These are phyloP conservation scores for Alternaria gaisen DNA, from an alignment of 2,329 filamentous ascomycete genomes.

Conservation along the genomic window DNA sequence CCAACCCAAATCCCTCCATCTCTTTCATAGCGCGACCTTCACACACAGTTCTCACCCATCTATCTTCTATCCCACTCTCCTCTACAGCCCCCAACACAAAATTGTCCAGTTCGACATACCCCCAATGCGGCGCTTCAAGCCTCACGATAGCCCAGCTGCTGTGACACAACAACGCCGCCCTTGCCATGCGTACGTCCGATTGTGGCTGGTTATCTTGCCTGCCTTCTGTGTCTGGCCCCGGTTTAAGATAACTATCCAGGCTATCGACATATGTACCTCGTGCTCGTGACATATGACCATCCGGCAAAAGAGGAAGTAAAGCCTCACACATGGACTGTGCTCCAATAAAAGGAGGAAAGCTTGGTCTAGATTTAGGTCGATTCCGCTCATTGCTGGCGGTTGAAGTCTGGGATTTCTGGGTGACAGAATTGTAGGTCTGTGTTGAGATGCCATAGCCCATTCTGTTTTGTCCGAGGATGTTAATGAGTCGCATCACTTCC, in stretches of 20 bases:
- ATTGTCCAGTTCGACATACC: background rate
- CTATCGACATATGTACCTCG: background rate
- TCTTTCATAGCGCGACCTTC: background rate
- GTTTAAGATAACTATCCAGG: background rate
- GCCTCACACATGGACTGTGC: background rate
- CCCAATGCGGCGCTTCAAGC: slow-evolving; percentile 7
- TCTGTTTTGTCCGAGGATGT: background rate
- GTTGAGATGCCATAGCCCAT: background rate
- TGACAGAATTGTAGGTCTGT: background rate
- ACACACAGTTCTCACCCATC: background rate
- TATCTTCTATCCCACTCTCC: background rate
- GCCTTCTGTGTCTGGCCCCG: background rate
- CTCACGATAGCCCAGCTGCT: background rate
- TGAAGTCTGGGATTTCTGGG: background rate
- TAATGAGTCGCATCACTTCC: fast-evolving
- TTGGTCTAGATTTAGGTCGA: background rate
- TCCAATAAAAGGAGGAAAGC: background rate
- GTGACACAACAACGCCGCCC: slow-evolving; percentile 5
- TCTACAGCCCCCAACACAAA: background rate
- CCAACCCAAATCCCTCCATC: background rate
- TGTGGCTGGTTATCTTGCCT: background rate
- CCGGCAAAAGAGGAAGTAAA: background rate
- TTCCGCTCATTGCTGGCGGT: background rate
- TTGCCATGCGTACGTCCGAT: background rate
- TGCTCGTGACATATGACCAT: background rate